phyloP scores from a whole-genome alignment of 2,329 filamentous ascomycete genomes.

The Hymenoscyphus fraxineus region DNA sequence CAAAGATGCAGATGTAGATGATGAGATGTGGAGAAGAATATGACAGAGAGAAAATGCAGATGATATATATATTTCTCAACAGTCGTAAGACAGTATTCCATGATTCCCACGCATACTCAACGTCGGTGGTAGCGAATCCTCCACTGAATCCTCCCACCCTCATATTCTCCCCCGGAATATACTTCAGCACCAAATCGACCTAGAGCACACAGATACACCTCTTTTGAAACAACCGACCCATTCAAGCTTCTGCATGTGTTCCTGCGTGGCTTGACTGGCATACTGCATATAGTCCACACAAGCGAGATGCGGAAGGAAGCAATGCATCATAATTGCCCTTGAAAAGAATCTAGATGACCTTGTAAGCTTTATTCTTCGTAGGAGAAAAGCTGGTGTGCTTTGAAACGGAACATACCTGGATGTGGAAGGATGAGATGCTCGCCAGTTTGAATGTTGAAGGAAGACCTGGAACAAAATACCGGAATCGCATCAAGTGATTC shows the following conservation, averaged over 20 bases:
- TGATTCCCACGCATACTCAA: not conserved
- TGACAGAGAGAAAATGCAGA: not conserved
- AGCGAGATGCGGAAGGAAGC: slow-evolving; percentile 1
- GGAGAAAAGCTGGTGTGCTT: not conserved
- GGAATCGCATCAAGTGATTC: no score
- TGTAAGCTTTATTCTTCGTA: not conserved
- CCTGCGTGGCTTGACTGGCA: not conserved
- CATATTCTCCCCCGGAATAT: not conserved
- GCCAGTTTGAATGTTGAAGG: no score
- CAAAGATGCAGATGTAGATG: slow-evolving; percentile 7
- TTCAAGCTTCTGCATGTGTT: not conserved
- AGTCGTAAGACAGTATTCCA: not conserved
- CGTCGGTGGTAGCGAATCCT: not conserved
- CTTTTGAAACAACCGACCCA: slow-evolving; percentile 1
- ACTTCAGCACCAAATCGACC: not conserved
- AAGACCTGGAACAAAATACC: no score
- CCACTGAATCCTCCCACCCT: slow-evolving; percentile 6
- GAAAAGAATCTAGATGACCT: not conserved
- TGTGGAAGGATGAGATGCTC: not conserved
- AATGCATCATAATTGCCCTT: not conserved
- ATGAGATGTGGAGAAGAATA: not conserved
- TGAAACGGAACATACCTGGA: not conserved
- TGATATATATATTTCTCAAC: slow-evolving; percentile 5
- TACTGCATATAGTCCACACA: not conserved
- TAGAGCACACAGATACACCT: not conserved